These are phyloP conservation scores for Sphaerulina populicola DNA, from an alignment of 2,329 filamentous ascomycete genomes.

Conservation along the genomic window DNA sequence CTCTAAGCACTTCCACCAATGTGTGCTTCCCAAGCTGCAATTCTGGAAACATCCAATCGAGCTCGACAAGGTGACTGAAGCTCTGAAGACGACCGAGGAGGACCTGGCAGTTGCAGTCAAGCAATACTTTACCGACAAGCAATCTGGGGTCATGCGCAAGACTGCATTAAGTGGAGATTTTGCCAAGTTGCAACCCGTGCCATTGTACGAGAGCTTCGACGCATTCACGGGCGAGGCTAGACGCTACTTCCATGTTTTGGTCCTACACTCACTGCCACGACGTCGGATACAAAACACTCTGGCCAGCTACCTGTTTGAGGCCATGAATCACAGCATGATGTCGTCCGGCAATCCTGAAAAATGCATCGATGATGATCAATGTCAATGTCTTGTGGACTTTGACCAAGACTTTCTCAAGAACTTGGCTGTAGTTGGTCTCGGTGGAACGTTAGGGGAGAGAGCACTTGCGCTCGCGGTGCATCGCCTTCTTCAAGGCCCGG, in stretches of 20 bases:
- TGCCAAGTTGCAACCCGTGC: no score
- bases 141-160: background rate
- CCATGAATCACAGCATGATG: constrained; percentile 20
- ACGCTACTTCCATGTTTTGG: constrained; percentile 22
- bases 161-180: no score
- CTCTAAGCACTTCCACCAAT: constrained; percentile 36
- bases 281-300: constrained; percentile 24
- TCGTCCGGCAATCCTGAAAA: constrained; percentile 14
- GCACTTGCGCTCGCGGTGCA: constrained; percentile 66
- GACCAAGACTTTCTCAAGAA: constrained; percentile 19
- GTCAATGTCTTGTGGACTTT: constrained; percentile 22
- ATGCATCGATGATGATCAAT: constrained; percentile 39
- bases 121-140: constrained; percentile 28
- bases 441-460: constrained; percentile 60
- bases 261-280: constrained; percentile 26
- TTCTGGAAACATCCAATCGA: constrained; percentile 24
- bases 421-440: constrained; percentile 57
- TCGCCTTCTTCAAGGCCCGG: constrained; percentile 54
- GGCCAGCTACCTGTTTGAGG: constrained; percentile 21
- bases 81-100: constrained; percentile 33
- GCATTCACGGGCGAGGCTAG: constrained; percentile 9
- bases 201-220: background rate
- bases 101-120: constrained; percentile 33
- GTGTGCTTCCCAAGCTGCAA: constrained; percentile 21
- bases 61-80: constrained; percentile 24